phyloP scores from a whole-genome alignment of 75 land plant species.

The Pinus tabuliformis region DNA sequence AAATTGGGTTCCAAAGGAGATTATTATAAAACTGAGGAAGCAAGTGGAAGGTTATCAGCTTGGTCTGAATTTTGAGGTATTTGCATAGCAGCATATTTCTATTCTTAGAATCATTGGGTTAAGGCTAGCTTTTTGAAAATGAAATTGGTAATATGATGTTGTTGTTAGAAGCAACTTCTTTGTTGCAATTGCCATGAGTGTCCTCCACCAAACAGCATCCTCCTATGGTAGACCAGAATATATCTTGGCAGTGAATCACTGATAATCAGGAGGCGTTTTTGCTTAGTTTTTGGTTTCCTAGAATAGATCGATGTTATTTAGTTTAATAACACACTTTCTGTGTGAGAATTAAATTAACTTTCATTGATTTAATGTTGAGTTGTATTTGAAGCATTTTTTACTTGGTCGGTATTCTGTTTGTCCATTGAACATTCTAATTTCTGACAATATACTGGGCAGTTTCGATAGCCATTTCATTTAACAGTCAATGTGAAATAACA shows the following conservation, averaged over 20 bases:
- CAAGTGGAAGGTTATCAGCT: slow-evolving; percentile 68
- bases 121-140: background rate
- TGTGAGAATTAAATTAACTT: too few relatives aligned
- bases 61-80: slow-evolving; percentile 82
- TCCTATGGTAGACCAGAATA: background rate
- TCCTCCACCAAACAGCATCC: background rate
- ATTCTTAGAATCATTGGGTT: background rate
- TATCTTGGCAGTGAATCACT: background rate
- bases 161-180: background rate
- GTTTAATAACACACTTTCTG: background rate
- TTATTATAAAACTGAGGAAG: slow-evolving; percentile 75
- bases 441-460: too few relatives aligned
- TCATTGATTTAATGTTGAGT: too few relatives aligned
- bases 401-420: too few relatives aligned
- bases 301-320: background rate
- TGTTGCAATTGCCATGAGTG: background rate
- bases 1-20: slow-evolving; percentile 69
- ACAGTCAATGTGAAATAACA: too few relatives aligned
- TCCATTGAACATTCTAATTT: too few relatives aligned
- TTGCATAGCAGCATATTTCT: background rate
- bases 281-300: background rate
- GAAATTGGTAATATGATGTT: background rate
- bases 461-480: too few relatives aligned
- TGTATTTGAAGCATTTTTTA: too few relatives aligned
- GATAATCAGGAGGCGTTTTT: background rate